Evolutionary conservation across 2,329 filamentous ascomycete species (phyloP).

Genomic region (Sarocladiaceae sp.): DNA sequence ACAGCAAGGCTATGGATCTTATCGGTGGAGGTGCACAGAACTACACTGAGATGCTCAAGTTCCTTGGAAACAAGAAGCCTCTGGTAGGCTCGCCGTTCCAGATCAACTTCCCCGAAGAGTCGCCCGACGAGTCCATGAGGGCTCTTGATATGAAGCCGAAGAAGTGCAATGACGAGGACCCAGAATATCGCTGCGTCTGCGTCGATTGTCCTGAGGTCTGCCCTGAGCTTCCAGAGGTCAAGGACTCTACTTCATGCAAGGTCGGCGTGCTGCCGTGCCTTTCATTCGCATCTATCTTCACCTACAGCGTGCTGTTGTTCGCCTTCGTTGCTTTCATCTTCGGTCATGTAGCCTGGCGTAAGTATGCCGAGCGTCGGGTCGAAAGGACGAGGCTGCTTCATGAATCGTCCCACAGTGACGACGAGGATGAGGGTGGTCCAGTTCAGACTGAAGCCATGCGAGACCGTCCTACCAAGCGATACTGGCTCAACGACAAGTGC

Average conservation of each 20-base stretch:
- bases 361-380: conserved; percentile 68
- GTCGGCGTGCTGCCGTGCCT: conserved; percentile 89
- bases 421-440: conserved; percentile 84
- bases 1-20: conserved; percentile 89
- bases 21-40: conserved; percentile 95
- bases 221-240: conserved; percentile 73
- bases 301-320: conserved; percentile 73
- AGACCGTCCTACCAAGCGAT: conserved; percentile 74
- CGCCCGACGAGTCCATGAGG: conserved; percentile 65
- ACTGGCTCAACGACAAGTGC: conserved; percentile 78
- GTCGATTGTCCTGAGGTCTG: conserved; percentile 89
- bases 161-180: conserved; percentile 85
- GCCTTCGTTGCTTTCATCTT: conserved; percentile 62
- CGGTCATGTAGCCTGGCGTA: conserved; percentile 72
- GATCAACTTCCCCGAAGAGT: conserved; percentile 78
- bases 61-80: conserved; percentile 86
- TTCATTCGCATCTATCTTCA: conserved; percentile 85
- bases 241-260: conserved; percentile 65
- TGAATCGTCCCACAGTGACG: conserved; percentile 78
- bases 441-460: conserved; percentile 72
- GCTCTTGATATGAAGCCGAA: conserved; percentile 70
- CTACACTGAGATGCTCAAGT: conserved; percentile 81
- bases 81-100: conserved; percentile 89
- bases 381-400: conserved; percentile 85
- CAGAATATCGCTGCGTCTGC: conserved; percentile 84